Conservation (phyloP, 805 yeast genomes). For the Cyberlindnera lachancei region DNA sequence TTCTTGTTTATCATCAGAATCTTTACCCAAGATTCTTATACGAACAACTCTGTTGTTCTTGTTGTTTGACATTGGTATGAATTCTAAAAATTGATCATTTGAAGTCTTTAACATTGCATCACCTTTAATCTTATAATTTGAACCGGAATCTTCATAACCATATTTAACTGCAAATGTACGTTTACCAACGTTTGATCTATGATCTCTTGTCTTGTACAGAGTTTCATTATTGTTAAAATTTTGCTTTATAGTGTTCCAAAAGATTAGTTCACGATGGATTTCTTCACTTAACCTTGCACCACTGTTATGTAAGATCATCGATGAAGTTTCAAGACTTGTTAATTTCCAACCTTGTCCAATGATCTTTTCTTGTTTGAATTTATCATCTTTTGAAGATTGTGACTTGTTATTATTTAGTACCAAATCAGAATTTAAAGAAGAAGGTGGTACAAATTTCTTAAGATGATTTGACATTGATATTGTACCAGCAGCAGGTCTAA, state of each 20-base stretch:
- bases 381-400: constrained; percentile 19
- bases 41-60: constrained; percentile 39
- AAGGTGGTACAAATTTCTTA: constrained; percentile 65
- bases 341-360: constrained; percentile 72
- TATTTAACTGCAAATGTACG: constrained; percentile 69
- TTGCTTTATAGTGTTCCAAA: constrained; percentile 46
- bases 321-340: constrained; percentile 53
- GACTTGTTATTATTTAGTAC: constrained; percentile 17
- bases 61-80: neutral
- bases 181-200: constrained; percentile 42
- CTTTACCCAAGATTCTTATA: constrained; percentile 52
- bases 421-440: constrained; percentile 52
- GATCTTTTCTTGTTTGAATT: constrained; percentile 17
- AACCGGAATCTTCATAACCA: constrained; percentile 90
- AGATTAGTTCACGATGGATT: constrained; percentile 51
- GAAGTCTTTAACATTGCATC: constrained; percentile 60
- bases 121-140: constrained; percentile 59
- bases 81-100: constrained; percentile 33
- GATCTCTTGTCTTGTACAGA: constrained; percentile 58
- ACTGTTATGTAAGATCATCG: constrained; percentile 42
- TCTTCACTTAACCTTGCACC: constrained; percentile 45
- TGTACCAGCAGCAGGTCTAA: constrained; percentile 79
- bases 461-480: constrained; percentile 84
- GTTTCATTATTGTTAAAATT: constrained; percentile 42
- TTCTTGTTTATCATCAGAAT: constrained; percentile 44